Evolutionary conservation across 1,139 yeast species (phyloP).

Genomic region (Citeromyces siamensis): DNA sequence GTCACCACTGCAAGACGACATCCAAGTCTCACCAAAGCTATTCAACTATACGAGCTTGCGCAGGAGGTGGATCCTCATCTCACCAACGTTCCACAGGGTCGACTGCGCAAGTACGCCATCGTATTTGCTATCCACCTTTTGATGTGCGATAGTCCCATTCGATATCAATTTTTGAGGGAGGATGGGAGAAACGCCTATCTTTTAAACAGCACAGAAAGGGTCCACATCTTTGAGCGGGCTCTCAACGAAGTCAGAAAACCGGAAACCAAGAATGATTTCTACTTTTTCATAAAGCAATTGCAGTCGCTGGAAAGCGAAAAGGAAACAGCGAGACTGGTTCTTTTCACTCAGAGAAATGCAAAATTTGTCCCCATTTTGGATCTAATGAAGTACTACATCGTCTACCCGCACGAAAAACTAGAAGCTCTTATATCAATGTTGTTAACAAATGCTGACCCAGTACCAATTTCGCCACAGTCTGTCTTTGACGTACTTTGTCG

Average conservation of each 20-base stretch:
- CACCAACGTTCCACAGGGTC: conserved; percentile 2
- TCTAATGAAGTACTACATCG: conserved; percentile 15
- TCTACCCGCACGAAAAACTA: conserved; percentile 15
- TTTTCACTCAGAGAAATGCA: not conserved
- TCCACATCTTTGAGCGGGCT: not conserved
- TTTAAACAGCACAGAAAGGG: not conserved
- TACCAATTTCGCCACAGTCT: conserved; percentile 6
- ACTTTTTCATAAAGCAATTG: conserved; percentile 9
- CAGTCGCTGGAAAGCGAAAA: conserved; percentile 9
- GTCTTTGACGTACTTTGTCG: conserved; percentile 9
- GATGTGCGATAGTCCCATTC: not conserved
- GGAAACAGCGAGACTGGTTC: not conserved
- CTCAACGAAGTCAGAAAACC: not conserved
- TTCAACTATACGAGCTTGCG: not conserved
- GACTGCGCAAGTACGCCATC: not conserved
- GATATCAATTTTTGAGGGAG: not conserved
- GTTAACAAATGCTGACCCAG: conserved; percentile 5
- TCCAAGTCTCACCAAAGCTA: not conserved
- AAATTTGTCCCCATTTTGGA: conserved; percentile 7
- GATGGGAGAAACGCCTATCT: not conserved
- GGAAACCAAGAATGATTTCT: conserved; percentile 9
- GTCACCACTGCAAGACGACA: not conserved
- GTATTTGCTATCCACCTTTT: not conserved
- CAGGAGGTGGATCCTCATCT: not conserved
- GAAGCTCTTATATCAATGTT: conserved; percentile 8